Percentiles rank a stretch among this genome's conserved stretches.
Evolutionary conservation across 2,329 filamentous ascomycete genomes (phyloP).

Genomic region (Scolecobasidium constrictum): DNA sequence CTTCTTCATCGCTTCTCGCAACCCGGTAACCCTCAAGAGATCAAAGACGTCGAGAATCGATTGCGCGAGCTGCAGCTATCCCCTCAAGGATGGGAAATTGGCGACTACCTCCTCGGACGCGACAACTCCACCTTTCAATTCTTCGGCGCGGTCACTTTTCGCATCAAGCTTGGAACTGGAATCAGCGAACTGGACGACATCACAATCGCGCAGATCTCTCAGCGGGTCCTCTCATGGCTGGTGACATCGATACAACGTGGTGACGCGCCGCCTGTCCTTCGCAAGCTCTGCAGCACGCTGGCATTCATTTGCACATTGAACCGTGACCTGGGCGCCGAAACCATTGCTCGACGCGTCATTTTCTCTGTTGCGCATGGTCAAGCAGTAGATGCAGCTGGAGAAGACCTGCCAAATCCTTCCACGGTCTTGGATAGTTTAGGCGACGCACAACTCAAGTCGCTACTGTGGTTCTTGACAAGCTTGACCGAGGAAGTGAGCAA

Average conservation of each 20-base stretch:
- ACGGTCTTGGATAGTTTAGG: background rate
- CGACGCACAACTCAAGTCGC: background rate
- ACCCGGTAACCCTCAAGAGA: constrained; percentile 33
- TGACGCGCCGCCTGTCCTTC: constrained; percentile 4
- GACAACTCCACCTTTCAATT: constrained; percentile 71
- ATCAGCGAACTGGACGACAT: constrained; percentile 2
- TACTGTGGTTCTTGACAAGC: background rate
- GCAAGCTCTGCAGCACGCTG: constrained; percentile 7
- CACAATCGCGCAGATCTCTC: background rate
- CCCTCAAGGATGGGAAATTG: constrained; percentile 74
- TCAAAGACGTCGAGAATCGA: constrained; percentile 53
- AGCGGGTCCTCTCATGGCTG: constrained; percentile 1
- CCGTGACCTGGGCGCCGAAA: background rate
- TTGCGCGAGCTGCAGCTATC: constrained; percentile 72
- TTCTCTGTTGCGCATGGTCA: background rate
- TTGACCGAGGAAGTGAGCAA: constrained; percentile 2
- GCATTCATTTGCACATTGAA: constrained; percentile 5
- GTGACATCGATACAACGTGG: background rate
- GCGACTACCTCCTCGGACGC: constrained; percentile 60
- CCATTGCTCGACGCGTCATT: background rate
- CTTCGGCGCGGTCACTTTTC: constrained; percentile 86
- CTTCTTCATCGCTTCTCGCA: constrained; percentile 42
- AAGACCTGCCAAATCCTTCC: background rate
- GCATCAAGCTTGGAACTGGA: constrained; percentile 83
- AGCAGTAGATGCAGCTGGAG: background rate